Evolutionary conservation across 2,329 filamentous ascomycete genomes (phyloP).

Genomic region (Alternaria longipes): DNA sequence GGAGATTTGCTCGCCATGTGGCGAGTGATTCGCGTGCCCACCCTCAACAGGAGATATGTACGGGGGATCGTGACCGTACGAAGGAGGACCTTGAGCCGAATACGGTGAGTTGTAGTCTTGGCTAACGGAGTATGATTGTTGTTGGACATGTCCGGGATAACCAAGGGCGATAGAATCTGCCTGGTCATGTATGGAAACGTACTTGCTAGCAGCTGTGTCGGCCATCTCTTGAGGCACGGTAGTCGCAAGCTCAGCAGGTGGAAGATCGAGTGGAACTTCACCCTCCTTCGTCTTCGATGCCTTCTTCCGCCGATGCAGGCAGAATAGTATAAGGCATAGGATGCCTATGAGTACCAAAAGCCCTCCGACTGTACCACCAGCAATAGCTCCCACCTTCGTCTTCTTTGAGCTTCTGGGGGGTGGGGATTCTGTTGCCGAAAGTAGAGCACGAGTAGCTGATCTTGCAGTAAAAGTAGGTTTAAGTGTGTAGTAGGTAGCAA

Average conservation of each 20-base stretch:
- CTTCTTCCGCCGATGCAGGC: slow-evolving; percentile 50
- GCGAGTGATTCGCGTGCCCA: slow-evolving; percentile 13
- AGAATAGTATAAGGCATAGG: slow-evolving; percentile 47
- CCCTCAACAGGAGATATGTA: slow-evolving; percentile 27
- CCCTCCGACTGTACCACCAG: slow-evolving; percentile 54
- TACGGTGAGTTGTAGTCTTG: slow-evolving; percentile 29
- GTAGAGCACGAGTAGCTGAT: slow-evolving; percentile 60
- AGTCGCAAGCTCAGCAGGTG: slow-evolving; percentile 45
- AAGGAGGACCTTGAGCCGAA: slow-evolving; percentile 30
- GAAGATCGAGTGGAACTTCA: slow-evolving; percentile 15
- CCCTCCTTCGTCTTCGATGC: slow-evolving; percentile 29
- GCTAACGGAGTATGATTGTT: slow-evolving; percentile 34
- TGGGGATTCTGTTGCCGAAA: slow-evolving; percentile 33
- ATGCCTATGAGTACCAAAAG: slow-evolving; percentile 44
- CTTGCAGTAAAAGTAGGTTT: slow-evolving; percentile 58
- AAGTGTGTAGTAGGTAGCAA: slow-evolving; percentile 64
- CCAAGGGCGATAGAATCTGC: slow-evolving; percentile 24
- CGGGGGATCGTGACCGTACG: slow-evolving; percentile 14
- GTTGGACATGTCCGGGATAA: slow-evolving; percentile 22
- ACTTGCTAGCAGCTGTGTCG: slow-evolving; percentile 35
- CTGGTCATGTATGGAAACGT: slow-evolving; percentile 39
- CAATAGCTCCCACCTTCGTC: slow-evolving; percentile 50
- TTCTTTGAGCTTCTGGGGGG: slow-evolving; percentile 24
- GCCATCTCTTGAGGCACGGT: slow-evolving; percentile 45
- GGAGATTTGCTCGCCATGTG: slow-evolving; percentile 25